These are phyloP conservation scores for Entonaema liquescens DNA, from an alignment of 495 filamentous ascomycete species.

Conservation along the genomic window DNA sequence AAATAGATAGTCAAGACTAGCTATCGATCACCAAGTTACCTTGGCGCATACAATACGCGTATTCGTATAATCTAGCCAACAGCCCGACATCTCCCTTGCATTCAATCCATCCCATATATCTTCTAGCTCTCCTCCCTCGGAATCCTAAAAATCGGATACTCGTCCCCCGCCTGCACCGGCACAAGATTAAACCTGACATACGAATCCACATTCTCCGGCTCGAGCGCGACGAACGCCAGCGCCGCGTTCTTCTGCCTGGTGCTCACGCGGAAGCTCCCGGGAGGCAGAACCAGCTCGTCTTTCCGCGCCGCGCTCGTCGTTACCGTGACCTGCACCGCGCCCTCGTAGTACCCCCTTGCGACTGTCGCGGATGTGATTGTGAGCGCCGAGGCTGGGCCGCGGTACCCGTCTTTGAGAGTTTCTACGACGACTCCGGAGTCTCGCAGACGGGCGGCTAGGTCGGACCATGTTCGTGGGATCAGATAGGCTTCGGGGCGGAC, in stretches of 20 bases:
- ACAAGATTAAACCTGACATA: conserved; percentile 47
- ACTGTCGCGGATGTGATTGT: conserved; percentile 36
- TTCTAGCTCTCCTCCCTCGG: background rate
- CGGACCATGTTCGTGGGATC: conserved; percentile 45
- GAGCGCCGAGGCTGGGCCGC: conserved; percentile 41
- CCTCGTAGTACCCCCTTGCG: conserved; percentile 45
- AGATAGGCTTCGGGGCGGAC: conserved; percentile 46
- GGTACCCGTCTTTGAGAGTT: conserved; percentile 38
- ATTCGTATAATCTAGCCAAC: too few relatives aligned
- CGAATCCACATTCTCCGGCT: conserved; percentile 50
- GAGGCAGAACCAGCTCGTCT: conserved; percentile 36
- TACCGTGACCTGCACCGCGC: conserved; percentile 46
- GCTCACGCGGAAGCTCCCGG: conserved; percentile 39
- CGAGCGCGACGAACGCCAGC: conserved; percentile 43
- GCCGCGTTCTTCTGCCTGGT: conserved; percentile 44
- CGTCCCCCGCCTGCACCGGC: conserved; percentile 43
- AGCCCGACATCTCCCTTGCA: too few relatives aligned
- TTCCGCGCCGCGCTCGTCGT: conserved; percentile 28
- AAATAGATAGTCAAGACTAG: too few relatives aligned
- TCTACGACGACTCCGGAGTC: conserved; percentile 43
- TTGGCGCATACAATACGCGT: too few relatives aligned
- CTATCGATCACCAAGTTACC: too few relatives aligned
- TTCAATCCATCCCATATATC: too few relatives aligned
- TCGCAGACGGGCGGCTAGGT: conserved; percentile 40
- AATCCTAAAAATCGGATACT: conserved; percentile 48